phyloP scores from a whole-genome alignment of 140 eudicot genomes.

The Oenanthe javanica region DNA sequence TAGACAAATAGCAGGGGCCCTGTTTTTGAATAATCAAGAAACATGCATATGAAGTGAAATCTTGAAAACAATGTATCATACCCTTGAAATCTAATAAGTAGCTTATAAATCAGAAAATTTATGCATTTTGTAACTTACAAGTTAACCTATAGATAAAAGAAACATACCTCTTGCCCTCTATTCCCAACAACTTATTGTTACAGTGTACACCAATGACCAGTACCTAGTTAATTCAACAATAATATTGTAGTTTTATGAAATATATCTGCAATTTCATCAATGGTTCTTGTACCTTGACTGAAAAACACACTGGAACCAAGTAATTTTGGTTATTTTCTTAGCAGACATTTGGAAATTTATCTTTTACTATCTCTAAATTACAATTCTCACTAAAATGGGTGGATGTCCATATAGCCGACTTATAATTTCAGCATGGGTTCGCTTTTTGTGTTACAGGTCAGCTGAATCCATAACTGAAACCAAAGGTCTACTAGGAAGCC shows the following conservation, averaged over 20 bases:
- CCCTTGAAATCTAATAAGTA: neutral
- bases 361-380: neutral
- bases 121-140: no score
- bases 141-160: no score
- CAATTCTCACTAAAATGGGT: neutral
- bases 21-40: neutral
- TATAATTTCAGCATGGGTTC: neutral
- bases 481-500: constrained; percentile 30
- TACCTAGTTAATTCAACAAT: no score
- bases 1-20: neutral
- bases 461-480: constrained; percentile 29
- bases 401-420: neutral
- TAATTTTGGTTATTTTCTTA: neutral
- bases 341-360: neutral
- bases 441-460: constrained; percentile 22
- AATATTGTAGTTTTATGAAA: neutral
- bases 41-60: neutral
- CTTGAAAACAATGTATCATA: neutral
- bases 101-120: no score
- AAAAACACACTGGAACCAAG: neutral
- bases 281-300: neutral
- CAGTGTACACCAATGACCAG: neutral
- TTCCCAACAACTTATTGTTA: neutral
- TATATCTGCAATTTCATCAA: neutral
- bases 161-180: no score